phyloP scores from a whole-genome alignment of 1,284 basidiomycete species.

The Paramarasmius palmivorus region DNA sequence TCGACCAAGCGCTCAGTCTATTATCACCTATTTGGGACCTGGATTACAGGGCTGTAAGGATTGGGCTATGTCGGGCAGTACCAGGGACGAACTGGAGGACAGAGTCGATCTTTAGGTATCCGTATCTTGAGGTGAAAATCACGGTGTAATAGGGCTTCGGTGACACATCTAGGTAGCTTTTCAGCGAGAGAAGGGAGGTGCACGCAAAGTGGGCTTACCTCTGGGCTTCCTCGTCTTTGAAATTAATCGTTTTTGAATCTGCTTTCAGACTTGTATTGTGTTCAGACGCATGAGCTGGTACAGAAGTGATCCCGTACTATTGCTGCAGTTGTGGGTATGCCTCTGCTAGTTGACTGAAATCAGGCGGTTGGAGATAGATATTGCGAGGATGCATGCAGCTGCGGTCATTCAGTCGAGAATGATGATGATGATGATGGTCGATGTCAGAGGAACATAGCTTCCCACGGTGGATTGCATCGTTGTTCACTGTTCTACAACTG shows the following conservation, averaged over 20 bases:
- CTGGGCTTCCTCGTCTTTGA: conserved; percentile 67
- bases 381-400: conserved; percentile 73
- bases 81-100: conserved; percentile 40
- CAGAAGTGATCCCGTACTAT: conserved; percentile 48
- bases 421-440: no score
- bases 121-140: conserved; percentile 44
- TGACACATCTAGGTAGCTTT: no score
- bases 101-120: no score
- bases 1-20: neutral
- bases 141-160: no score
- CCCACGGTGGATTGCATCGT: no score
- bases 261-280: conserved; percentile 23
- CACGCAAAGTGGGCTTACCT: no score
- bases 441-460: no score
- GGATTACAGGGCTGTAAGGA: neutral
- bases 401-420: no score
- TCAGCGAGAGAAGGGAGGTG: no score
- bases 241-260: conserved; percentile 57
- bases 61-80: conserved; percentile 50
- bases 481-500: no score
- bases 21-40: conserved; percentile 69
- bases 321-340: conserved; percentile 58
- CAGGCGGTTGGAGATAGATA: conserved; percentile 53
- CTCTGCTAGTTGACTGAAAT: conserved; percentile 65
- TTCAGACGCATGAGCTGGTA: conserved; percentile 8